Conservation (phyloP, 345 rosid genomes). For the Hevea brasiliensis region DNA sequence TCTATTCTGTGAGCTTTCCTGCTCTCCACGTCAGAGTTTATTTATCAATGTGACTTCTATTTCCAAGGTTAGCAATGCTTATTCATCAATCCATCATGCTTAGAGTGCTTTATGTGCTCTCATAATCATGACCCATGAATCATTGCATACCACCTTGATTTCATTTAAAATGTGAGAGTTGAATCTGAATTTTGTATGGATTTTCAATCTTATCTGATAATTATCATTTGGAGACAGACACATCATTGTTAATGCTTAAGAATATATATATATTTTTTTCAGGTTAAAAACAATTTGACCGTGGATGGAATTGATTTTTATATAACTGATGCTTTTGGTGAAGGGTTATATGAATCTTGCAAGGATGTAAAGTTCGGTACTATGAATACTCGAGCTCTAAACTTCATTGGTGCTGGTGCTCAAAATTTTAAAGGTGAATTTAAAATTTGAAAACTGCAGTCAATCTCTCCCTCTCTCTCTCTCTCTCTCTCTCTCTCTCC, state of each 20-base stretch:
- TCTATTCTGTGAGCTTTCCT: conserved; percentile 90
- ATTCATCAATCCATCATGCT: neutral
- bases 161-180: neutral
- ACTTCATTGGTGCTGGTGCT: conserved; percentile 86
- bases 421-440: conserved; percentile 67
- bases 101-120: neutral
- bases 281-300: conserved; percentile 74
- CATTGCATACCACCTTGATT: neutral
- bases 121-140: neutral
- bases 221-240: neutral
- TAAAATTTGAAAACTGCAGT: conserved; percentile 3
- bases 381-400: conserved; percentile 76
- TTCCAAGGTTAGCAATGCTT: conserved; percentile 53
- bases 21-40: conserved; percentile 92
- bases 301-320: conserved; percentile 79
- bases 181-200: neutral
- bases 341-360: conserved; percentile 82
- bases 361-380: conserved; percentile 95
- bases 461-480: neutral
- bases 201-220: neutral
- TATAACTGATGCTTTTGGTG: conserved; percentile 76
- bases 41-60: conserved; percentile 84
- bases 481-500: neutral
- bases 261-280: conserved; percentile 32
- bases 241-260: conserved; percentile 4